phyloP scores from a whole-genome alignment of 2,329 filamentous ascomycete genomes.

The Rasamsonia emersonii region DNA sequence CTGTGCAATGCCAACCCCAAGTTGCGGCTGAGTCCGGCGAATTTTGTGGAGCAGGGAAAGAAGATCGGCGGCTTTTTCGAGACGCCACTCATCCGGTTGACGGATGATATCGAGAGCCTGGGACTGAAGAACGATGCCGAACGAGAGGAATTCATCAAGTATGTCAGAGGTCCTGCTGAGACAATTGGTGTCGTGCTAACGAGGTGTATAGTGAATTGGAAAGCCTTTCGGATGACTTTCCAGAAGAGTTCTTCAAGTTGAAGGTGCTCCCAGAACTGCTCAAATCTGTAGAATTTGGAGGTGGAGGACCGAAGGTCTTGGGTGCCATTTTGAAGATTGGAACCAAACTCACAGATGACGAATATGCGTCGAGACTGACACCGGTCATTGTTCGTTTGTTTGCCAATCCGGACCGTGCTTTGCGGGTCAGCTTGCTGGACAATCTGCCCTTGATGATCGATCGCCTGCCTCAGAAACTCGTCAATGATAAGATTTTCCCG shows the following conservation, averaged over 20 bases:
- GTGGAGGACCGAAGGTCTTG: conserved; percentile 87
- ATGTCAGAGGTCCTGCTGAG: conserved; percentile 14
- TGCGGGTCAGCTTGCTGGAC: conserved; percentile 84
- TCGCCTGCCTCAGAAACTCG: conserved; percentile 72
- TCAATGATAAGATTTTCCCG: conserved; percentile 95
- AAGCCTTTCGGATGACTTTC: conserved; percentile 82
- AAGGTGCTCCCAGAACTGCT: conserved; percentile 90
- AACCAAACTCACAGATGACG: conserved; percentile 75
- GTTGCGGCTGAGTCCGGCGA: conserved; percentile 68
- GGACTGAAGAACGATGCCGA: conserved; percentile 80
- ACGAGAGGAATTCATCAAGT: conserved; percentile 74
- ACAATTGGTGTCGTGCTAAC: conserved; percentile 13
- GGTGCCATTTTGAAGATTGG: conserved; percentile 84
- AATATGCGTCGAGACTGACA: conserved; percentile 75
- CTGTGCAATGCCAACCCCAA: conserved; percentile 86
- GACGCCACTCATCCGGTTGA: conserved; percentile 82
- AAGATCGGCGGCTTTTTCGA: conserved; percentile 83
- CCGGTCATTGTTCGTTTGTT: conserved; percentile 85
- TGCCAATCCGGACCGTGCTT: conserved; percentile 79
- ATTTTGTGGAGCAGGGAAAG: conserved; percentile 84
- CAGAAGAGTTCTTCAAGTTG: conserved; percentile 96
- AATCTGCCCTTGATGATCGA: conserved; percentile 88
- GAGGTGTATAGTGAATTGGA: conserved; percentile 57
- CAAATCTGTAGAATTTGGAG: conserved; percentile 98
- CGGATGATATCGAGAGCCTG: conserved; percentile 85